These are phyloP conservation scores for Nakaseomyces kungkrabaensis DNA, from an alignment of 1,139 yeast genomes.

Conservation along the genomic window DNA sequence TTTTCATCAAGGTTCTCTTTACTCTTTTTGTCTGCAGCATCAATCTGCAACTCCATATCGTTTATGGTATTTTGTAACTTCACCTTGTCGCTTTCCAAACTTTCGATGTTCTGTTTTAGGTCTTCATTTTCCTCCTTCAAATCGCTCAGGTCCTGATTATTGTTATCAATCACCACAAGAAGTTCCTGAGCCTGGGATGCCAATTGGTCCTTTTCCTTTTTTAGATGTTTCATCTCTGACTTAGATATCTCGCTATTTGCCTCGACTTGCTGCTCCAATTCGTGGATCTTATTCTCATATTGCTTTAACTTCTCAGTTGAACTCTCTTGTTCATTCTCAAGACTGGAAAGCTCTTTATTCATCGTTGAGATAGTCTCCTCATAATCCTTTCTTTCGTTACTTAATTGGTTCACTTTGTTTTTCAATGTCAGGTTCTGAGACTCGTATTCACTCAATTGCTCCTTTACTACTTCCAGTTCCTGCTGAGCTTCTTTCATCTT, in stretches of 20 bases:
- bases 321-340: slow-evolving; percentile 61
- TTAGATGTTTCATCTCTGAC: slow-evolving; percentile 15
- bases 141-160: slow-evolving; percentile 20
- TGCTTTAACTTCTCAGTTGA: slow-evolving; percentile 37
- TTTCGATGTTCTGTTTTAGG: slow-evolving; percentile 11
- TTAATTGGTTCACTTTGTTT: slow-evolving; percentile 23
- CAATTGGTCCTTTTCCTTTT: slow-evolving; percentile 16
- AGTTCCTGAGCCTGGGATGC: slow-evolving; percentile 25
- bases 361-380: slow-evolving; percentile 32
- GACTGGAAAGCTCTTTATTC: slow-evolving; percentile 43
- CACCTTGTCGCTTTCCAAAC: slow-evolving; percentile 15
- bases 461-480: slow-evolving; percentile 54
- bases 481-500: slow-evolving; percentile 69
- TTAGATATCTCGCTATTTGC: slow-evolving; percentile 13
- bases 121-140: slow-evolving; percentile 25
- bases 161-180: slow-evolving; percentile 19
- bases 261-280: slow-evolving; percentile 19
- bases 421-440: slow-evolving; percentile 30
- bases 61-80: slow-evolving; percentile 20
- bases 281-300: slow-evolving; percentile 15
- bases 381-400: slow-evolving; percentile 28
- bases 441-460: slow-evolving; percentile 32
- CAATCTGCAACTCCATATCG: slow-evolving; percentile 18
- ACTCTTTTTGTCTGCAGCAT: slow-evolving; percentile 8
- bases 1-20: slow-evolving; percentile 12